Conservation (phyloP, 2,329 filamentous ascomycete genomes). For the Nigrospora sphaerica region DNA sequence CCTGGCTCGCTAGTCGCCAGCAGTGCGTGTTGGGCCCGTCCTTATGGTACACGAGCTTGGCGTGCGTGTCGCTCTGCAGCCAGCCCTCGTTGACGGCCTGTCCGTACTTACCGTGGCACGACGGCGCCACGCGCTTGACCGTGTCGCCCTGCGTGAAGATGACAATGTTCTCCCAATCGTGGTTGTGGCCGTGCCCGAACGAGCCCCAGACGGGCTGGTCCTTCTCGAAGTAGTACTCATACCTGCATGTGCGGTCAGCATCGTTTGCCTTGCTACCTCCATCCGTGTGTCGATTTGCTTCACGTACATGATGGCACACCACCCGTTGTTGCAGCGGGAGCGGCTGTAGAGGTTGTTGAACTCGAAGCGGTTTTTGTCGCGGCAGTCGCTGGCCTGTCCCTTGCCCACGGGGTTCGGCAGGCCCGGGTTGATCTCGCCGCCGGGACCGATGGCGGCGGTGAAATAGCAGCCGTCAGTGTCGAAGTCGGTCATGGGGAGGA, state of each 20-base stretch:
- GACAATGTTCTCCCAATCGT: slow-evolving; percentile 18
- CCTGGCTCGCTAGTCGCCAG: slow-evolving; percentile 4
- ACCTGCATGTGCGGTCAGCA: no score
- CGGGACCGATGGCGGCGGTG: slow-evolving; percentile 33
- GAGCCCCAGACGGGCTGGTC: slow-evolving; percentile 6
- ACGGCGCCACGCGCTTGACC: slow-evolving; percentile 2
- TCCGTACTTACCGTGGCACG: slow-evolving; percentile 2
- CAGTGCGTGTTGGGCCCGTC: slow-evolving; percentile 1
- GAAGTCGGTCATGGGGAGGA: slow-evolving; percentile 30
- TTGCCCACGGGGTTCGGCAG: slow-evolving; percentile 7
- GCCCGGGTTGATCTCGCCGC: slow-evolving; percentile 23
- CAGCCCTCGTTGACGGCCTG: background rate
- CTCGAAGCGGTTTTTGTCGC: slow-evolving; percentile 19
- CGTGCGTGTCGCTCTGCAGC: background rate
- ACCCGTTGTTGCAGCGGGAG: slow-evolving; percentile 24
- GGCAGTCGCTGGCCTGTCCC: slow-evolving; percentile 13
- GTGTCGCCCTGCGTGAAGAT: slow-evolving; percentile 3
- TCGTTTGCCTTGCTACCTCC: background rate
- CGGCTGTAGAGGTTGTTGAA: slow-evolving; percentile 24
- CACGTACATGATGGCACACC: slow-evolving; percentile 22
- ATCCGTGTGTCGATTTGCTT: no score
- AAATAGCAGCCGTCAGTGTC: slow-evolving; percentile 35
- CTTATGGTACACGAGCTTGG: slow-evolving; percentile 7
- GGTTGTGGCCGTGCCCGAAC: slow-evolving; percentile 9
- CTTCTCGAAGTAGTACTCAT: slow-evolving; percentile 16